Evolutionary conservation across 768 basidiomycete genomes (phyloP).

Genomic region (Mrakia frigida): DNA sequence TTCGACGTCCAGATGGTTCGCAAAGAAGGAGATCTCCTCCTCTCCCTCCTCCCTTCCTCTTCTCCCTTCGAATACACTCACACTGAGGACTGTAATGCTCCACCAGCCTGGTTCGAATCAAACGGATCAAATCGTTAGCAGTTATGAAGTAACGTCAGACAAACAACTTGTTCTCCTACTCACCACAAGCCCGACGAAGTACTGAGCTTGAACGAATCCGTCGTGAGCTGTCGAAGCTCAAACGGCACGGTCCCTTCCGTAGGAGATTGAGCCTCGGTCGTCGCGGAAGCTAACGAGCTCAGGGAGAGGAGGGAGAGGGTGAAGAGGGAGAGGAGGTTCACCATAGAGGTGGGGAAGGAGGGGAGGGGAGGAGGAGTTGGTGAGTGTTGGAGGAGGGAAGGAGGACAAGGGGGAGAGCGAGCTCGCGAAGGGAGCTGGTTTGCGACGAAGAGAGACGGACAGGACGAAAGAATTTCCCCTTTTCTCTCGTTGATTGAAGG

Average conservation of each 20-base stretch:
- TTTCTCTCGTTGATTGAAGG: too few relatives aligned
- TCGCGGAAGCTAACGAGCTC: not conserved
- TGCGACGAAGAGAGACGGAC: too few relatives aligned
- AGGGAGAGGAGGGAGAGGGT: not conserved
- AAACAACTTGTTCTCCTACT: slow-evolving; percentile 16
- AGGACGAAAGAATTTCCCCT: too few relatives aligned
- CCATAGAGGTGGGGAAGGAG: not conserved
- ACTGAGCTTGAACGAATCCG: slow-evolving; percentile 36
- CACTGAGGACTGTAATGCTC: slow-evolving; percentile 88
- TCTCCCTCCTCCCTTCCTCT: not conserved
- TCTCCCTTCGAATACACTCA: slow-evolving; percentile 16
- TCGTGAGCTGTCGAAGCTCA: not conserved
- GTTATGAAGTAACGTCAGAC: not conserved
- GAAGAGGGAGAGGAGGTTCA: not conserved
- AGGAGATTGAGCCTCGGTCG: not conserved
- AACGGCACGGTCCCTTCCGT: too few relatives aligned
- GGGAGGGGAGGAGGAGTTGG: not conserved
- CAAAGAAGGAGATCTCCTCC: not conserved
- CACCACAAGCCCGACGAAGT: slow-evolving; percentile 43
- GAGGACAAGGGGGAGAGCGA: not conserved
- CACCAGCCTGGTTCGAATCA: slow-evolving; percentile 53
- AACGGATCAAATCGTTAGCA: too few relatives aligned
- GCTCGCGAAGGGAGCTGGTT: too few relatives aligned
- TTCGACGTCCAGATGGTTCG: too few relatives aligned
- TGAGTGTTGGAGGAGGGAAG: not conserved